A percentile compares a stretch with the other conserved stretches of the same genome.
phyloP scores from a whole-genome alignment of 306 rosid genomes.

The Canavalia gladiata region DNA sequence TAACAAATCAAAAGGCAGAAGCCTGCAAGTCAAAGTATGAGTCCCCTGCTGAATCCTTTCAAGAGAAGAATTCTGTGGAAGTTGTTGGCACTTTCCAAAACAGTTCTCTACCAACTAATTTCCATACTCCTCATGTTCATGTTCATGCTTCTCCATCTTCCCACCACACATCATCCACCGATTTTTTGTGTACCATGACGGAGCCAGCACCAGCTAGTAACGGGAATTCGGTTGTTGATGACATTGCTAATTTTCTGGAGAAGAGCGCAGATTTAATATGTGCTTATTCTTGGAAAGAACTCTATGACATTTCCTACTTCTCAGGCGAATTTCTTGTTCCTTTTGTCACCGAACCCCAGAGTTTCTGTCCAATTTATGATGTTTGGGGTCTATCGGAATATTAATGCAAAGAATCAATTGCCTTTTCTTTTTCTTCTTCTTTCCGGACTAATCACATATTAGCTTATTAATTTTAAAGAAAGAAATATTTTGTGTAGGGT shows the following conservation, averaged over 20 bases:
- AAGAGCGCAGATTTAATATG: not conserved
- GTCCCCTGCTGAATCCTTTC: constrained; percentile 22
- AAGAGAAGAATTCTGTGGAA: not conserved
- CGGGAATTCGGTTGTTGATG: not conserved
- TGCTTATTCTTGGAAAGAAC: constrained; percentile 27
- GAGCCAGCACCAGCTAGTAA: not conserved
- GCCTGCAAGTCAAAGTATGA: constrained; percentile 5
- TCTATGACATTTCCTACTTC: constrained; percentile 33
- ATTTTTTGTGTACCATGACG: not conserved
- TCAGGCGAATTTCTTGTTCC: constrained; percentile 1
- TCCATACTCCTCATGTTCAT: constrained; percentile 9
- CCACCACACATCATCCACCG: not conserved
- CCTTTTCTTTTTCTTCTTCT: not conserved
- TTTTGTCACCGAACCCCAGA: constrained; percentile 2
- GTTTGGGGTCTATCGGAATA: not conserved
- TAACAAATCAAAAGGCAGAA: not conserved
- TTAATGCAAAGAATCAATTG: not conserved
- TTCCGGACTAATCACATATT: no score
- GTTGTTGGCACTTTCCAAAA: constrained; percentile 1
- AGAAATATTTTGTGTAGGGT: no score
- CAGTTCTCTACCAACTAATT: not conserved
- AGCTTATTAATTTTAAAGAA: no score
- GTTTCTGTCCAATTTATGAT: not conserved
- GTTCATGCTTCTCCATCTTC: constrained; percentile 26
- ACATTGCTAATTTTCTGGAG: constrained; percentile 12